Conservation (phyloP, 1,284 basidiomycete genomes). For the Vanrija humicola region DNA sequence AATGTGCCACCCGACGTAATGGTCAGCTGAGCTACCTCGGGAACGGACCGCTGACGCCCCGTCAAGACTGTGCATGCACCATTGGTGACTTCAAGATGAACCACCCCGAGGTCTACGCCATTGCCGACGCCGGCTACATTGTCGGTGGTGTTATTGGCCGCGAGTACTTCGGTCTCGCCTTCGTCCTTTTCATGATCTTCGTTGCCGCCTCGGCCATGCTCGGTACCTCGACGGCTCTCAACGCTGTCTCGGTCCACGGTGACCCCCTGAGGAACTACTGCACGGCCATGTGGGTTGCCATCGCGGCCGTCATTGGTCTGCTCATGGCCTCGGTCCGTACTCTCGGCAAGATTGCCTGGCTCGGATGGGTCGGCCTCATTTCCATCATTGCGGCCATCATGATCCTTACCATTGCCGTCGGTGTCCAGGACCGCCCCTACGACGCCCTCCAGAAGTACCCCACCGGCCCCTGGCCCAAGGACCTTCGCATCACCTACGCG, state of each 20-base stretch:
- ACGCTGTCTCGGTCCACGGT: constrained; percentile 43
- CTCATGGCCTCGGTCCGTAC: constrained; percentile 39
- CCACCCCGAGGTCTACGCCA: neutral
- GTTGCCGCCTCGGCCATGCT: too few species aligned
- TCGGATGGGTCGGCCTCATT: constrained; percentile 42
- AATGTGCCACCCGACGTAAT: too few species aligned
- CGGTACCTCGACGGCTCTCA: constrained; percentile 43
- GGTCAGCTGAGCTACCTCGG: constrained; percentile 2
- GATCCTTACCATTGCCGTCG: constrained; percentile 46
- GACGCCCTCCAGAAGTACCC: constrained; percentile 18
- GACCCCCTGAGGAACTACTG: constrained; percentile 23
- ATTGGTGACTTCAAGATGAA: constrained; percentile 21
- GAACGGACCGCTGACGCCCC: constrained; percentile 21
- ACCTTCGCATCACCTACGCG: constrained; percentile 20
- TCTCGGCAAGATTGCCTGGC: constrained; percentile 42
- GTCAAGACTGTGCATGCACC: constrained; percentile 9
- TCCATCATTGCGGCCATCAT: constrained; percentile 40
- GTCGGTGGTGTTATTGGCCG: neutral
- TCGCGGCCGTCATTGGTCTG: constrained; percentile 31
- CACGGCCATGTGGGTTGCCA: constrained; percentile 41
- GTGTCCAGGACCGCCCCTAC: constrained; percentile 40
- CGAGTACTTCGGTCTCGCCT: constrained; percentile 9
- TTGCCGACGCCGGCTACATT: neutral
- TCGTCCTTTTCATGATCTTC: neutral
- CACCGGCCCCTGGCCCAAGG: constrained; percentile 27